These are phyloP conservation scores for Neolentinus lepideus DNA, from an alignment of 1,284 basidiomycete genomes.

Conservation along the genomic window DNA sequence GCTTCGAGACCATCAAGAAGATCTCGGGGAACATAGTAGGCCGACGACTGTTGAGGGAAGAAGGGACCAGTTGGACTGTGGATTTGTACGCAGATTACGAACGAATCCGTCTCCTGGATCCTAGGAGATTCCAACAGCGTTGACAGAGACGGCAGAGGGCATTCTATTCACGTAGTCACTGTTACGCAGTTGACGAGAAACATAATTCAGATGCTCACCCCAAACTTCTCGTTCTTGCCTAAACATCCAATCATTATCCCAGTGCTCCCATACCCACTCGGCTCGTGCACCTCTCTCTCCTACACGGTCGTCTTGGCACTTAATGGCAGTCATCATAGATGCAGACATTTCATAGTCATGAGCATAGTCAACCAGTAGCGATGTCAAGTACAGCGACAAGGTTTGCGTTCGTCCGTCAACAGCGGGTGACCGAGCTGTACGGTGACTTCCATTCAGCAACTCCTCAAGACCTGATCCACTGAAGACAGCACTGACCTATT, in stretches of 20 bases:
- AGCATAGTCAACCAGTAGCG: slow-evolving; percentile 52
- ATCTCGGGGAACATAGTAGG: slow-evolving; percentile 56
- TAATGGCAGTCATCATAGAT: slow-evolving; percentile 69
- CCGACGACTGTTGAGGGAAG: slow-evolving; percentile 59
- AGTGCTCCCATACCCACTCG: slow-evolving; percentile 69
- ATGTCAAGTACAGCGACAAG: slow-evolving; percentile 62
- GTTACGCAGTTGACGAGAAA: not conserved
- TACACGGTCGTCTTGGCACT: slow-evolving; percentile 50
- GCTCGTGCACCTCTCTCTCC: slow-evolving; percentile 59
- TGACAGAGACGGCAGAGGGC: slow-evolving; percentile 57
- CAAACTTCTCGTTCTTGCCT: slow-evolving; percentile 64
- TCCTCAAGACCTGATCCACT: not conserved
- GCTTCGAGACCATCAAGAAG: slow-evolving; percentile 55
- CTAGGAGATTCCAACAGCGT: slow-evolving; percentile 50
- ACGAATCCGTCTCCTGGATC: slow-evolving; percentile 53
- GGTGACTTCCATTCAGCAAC: not conserved
- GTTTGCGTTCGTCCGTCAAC: slow-evolving; percentile 21
- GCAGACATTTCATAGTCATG: slow-evolving; percentile 56
- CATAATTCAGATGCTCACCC: slow-evolving; percentile 31
- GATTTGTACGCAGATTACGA: slow-evolving; percentile 65
- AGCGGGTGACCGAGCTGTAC: slow-evolving; percentile 18
- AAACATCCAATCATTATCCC: slow-evolving; percentile 62
- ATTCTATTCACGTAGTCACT: slow-evolving; percentile 34
- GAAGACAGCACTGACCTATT: slow-evolving; percentile 34
- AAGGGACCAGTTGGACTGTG: slow-evolving; percentile 60